Evolutionary conservation across 768 basidiomycete species (phyloP).

Genomic region (Strobilomyces confusus): DNA sequence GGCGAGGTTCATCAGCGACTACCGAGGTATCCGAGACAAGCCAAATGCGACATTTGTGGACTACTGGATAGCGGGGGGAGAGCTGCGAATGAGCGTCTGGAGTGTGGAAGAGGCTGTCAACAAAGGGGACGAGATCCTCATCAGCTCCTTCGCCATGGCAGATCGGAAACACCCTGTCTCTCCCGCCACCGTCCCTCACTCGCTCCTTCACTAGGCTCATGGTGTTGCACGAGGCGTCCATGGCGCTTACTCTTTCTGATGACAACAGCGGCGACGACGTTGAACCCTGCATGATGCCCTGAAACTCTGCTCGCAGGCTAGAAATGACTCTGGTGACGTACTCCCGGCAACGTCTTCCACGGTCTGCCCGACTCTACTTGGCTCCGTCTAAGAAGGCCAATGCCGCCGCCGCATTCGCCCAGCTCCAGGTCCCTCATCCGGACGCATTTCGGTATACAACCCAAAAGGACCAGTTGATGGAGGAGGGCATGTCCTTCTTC

Average conservation of each 20-base stretch:
- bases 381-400: conserved; percentile 53
- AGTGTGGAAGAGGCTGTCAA: conserved; percentile 53
- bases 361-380: conserved; percentile 70
- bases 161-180: too few species aligned
- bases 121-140: conserved; percentile 83
- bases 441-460: conserved; percentile 38
- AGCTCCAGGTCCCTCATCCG: conserved; percentile 33
- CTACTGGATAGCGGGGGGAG: conserved; percentile 47
- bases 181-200: too few species aligned
- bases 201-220: too few species aligned
- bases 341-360: conserved; percentile 61
- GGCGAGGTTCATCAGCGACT: conserved; percentile 88
- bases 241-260: too few species aligned
- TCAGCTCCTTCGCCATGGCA: too few species aligned
- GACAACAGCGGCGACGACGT: conserved; percentile 10
- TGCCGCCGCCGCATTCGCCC: conserved; percentile 46
- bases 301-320: conserved; percentile 23
- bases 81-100: conserved; percentile 77
- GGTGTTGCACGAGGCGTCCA: too few species aligned
- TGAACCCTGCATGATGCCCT: conserved; percentile 27
- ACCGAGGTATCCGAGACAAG: conserved; percentile 64
- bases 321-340: conserved; percentile 50
- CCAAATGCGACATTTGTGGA: conserved; percentile 75
- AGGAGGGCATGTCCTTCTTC: conserved; percentile 12
- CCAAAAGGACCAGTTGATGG: conserved; percentile 20